A percentile compares a stretch with the other conserved stretches of the same genome.
Conservation (phyloP, 208 protist genomes). For the Naegleria lovaniensis region DNA sequence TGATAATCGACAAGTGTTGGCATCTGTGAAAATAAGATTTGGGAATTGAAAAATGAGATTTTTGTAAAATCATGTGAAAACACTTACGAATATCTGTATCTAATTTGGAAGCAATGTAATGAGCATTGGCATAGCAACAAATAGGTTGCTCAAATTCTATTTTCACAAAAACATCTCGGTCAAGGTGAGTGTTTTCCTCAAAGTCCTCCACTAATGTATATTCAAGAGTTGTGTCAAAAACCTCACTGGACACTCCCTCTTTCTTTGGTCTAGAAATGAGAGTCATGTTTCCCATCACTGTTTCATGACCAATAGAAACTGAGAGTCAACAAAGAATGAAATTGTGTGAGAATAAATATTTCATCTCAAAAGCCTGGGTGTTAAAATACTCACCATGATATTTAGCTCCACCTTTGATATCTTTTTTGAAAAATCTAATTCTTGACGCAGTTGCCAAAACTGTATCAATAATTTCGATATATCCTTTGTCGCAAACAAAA, state of each 20-base stretch:
- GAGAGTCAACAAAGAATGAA: not conserved
- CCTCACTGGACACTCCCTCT: not conserved
- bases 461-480: conserved; percentile 15
- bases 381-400: not conserved
- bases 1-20: conserved; percentile 34
- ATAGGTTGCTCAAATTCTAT: conserved; percentile 33
- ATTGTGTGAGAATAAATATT: too few relatives aligned
- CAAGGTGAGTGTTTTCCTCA: not conserved
- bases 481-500: conserved; percentile 53
- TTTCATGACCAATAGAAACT: conserved; percentile 69
- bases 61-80: not conserved
- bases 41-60: too few relatives aligned
- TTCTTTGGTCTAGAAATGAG: conserved; percentile 51
- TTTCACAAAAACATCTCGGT: conserved; percentile 10
- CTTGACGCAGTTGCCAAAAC: conserved; percentile 59
- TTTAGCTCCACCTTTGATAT: not conserved
- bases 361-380: too few relatives aligned
- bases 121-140: not conserved
- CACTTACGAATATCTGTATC: conserved; percentile 38
- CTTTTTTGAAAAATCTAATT: conserved; percentile 65
- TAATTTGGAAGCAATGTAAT: conserved; percentile 41
- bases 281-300: conserved; percentile 67
- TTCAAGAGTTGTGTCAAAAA: not conserved
- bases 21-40: not conserved
- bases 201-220: not conserved